Conservation (phyloP, 108 stramenopile genomes). For the Nitzschia palea region DNA sequence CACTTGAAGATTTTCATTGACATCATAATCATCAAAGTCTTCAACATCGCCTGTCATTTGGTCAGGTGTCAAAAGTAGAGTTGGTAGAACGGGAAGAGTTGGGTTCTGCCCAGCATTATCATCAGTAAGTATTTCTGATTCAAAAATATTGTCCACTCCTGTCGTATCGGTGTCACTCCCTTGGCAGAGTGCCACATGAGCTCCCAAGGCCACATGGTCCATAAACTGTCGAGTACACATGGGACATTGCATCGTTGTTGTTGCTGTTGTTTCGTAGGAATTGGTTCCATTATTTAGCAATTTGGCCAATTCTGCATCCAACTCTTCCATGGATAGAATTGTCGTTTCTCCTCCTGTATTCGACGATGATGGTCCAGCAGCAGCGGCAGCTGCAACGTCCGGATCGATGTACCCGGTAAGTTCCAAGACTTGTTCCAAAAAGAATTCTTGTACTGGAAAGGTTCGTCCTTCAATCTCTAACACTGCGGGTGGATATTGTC, state of each 20-base stretch:
- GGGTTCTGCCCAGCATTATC: neutral
- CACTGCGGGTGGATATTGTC: slow-evolving; percentile 46
- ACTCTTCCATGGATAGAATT: slow-evolving; percentile 28
- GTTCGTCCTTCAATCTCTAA: slow-evolving; percentile 82
- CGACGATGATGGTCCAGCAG: neutral
- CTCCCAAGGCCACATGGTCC: slow-evolving; percentile 56
- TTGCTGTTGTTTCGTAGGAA: neutral
- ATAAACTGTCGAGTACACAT: slow-evolving; percentile 59
- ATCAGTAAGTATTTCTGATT: neutral
- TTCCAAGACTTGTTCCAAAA: slow-evolving; percentile 69
- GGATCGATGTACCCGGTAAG: slow-evolving; percentile 60
- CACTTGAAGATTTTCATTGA: slow-evolving; percentile 24
- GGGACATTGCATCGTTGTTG: slow-evolving; percentile 35
- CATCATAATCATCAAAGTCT: slow-evolving; percentile 32
- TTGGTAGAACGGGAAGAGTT: neutral
- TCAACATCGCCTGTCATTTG: slow-evolving; percentile 12
- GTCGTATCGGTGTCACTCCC: slow-evolving; percentile 25
- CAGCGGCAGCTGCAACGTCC: slow-evolving; percentile 30
- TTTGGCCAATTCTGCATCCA: slow-evolving; percentile 48
- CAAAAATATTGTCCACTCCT: neutral
- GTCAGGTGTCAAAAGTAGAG: neutral
- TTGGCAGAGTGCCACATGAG: slow-evolving; percentile 61
- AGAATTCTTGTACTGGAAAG: slow-evolving; percentile 78
- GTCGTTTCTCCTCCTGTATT: neutral
- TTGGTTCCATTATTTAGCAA: slow-evolving; percentile 10